Percentiles rank a stretch among this genome's conserved stretches.
These are phyloP conservation scores for Parasitella parasitica DNA, from an alignment of 371 early-diverging fungal genomes.

Conservation along the genomic window DNA sequence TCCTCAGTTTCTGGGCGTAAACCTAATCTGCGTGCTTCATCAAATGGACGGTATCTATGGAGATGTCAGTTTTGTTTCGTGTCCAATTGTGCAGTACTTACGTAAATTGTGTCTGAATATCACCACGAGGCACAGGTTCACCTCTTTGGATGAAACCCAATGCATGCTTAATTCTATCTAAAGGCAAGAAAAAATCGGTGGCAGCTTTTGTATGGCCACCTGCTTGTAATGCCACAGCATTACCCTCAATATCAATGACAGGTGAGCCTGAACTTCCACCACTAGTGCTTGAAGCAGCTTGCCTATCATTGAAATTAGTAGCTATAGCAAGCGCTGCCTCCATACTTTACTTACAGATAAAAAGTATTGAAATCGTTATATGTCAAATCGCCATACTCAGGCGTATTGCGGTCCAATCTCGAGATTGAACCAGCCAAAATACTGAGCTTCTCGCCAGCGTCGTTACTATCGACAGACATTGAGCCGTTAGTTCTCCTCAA, in stretches of 20 bases:
- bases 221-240: slow-evolving; percentile 91
- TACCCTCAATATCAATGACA: slow-evolving; percentile 89
- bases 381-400: slow-evolving; percentile 56
- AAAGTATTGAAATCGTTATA: slow-evolving; percentile 82
- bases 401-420: slow-evolving; percentile 81
- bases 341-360: slow-evolving; percentile 50
- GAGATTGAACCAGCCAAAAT: slow-evolving; percentile 89
- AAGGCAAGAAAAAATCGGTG: slow-evolving; percentile 92
- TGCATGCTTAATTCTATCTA: slow-evolving; percentile 81
- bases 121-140: slow-evolving; percentile 80
- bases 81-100: slow-evolving; percentile 28
- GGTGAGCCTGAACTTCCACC: slow-evolving; percentile 89
- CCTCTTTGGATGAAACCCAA: slow-evolving; percentile 70
- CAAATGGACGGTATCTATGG: slow-evolving; percentile 64
- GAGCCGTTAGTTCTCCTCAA: not conserved
- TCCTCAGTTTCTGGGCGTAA: slow-evolving; percentile 70
- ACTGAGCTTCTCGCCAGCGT: slow-evolving; percentile 91
- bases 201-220: slow-evolving; percentile 82
- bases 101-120: slow-evolving; percentile 84
- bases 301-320: slow-evolving; percentile 28
- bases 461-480: slow-evolving; percentile 63
- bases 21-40: slow-evolving; percentile 77
- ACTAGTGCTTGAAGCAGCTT: slow-evolving; percentile 78
- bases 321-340: not conserved
- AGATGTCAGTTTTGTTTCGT: not conserved